Evolutionary conservation across 2,329 filamentous ascomycete genomes (phyloP), one percentile per base, ranked within the genome.

Genomic region (Xylaria sp.): DNA sequence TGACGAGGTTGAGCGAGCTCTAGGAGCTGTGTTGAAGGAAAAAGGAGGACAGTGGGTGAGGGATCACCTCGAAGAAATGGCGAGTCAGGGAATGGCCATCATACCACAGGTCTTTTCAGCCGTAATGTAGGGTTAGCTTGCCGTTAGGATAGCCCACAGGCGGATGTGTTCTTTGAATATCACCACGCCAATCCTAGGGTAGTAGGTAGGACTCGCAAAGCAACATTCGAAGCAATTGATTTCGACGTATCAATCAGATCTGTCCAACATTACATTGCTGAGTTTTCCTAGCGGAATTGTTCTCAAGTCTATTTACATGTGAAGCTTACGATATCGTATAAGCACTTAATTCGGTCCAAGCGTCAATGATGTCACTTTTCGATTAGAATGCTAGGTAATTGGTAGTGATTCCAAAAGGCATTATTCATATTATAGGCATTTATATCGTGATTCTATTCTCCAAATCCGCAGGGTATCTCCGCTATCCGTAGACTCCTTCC

Each of bases 11-110:
- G 26, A 69, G 46, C 42, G 17, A 3, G 67, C 63, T 9, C 54
- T 73, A 15, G 51, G 42, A 11, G 15, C 58, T 31, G 4, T 63
- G 2, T 11, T 69, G n/a, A 58, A 13, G 26, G 31, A 9, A 3
- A 64, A 59, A 15, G 66, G 70, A 20, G 58, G 61, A 33, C 10
- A 40, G 3, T 72, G 72, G 70, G 48, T 63, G 15, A 70, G 44
- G 20, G 66, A 71, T 20, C 64, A 63, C 1, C 38, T 73, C 9
- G 68, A 67, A 38, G 68, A 69, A 15, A 68, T 72, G 63, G 38
- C 68, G 6, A 54, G 13, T 9, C 64, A 69, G 20, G 66, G 66
- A 0, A 17, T 33, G 33, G 33, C 71, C 26, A 38, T 72, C n/a
- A 44, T 58, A 11, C 63, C 64, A 9, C 58, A 65, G 4, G 44